These are phyloP conservation scores for Thraustotheca clavata DNA, from an alignment of 352 stramenopile genomes.

Conservation along the genomic window DNA sequence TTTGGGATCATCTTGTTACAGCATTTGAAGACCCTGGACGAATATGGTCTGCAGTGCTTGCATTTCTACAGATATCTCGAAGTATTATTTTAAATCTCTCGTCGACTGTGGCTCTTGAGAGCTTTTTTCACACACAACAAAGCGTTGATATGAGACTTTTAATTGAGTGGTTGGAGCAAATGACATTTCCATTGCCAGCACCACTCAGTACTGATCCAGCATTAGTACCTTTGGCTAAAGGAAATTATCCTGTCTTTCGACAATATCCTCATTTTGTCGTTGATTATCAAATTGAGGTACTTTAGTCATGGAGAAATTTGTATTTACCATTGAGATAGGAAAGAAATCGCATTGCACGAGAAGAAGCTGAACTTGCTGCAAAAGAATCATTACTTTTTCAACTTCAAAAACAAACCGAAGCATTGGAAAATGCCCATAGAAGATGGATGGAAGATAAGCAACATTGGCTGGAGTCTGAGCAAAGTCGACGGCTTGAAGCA, in stretches of 20 bases:
- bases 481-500: conserved; percentile 46
- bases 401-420: conserved; percentile 40
- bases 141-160: conserved; percentile 65
- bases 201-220: not conserved
- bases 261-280: conserved; percentile 75
- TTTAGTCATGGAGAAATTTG: conserved; percentile 8
- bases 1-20: conserved; percentile 74
- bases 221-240: conserved; percentile 54
- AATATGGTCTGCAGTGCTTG: conserved; percentile 53
- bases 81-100: conserved; percentile 42
- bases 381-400: conserved; percentile 57
- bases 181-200: not conserved
- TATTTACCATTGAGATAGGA: conserved; percentile 32
- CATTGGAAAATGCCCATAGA: conserved; percentile 49
- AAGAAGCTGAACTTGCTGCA: conserved; percentile 52
- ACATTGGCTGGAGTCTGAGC: conserved; percentile 46
- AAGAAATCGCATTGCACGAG: conserved; percentile 66
- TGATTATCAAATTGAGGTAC: conserved; percentile 73
- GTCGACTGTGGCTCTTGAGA: conserved; percentile 56
- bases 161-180: conserved; percentile 22
- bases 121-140: conserved; percentile 83
- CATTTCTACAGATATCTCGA: conserved; percentile 66
- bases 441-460: conserved; percentile 59
- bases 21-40: conserved; percentile 59
- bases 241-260: conserved; percentile 70